Evolutionary conservation across 2,329 filamentous ascomycete species (phyloP).

Genomic region (Fusarium miscanthi): DNA sequence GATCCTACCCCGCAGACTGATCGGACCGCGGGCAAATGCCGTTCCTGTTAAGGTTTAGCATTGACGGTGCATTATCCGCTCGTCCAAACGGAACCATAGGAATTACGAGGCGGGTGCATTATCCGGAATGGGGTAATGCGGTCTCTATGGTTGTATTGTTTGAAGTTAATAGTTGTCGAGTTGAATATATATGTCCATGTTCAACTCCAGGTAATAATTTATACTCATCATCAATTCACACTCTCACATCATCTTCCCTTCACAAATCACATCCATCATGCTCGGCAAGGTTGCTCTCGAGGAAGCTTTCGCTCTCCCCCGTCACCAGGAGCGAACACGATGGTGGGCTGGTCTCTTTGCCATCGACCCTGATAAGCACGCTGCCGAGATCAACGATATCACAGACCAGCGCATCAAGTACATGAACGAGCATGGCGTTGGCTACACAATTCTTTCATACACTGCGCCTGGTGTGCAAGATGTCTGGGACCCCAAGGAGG

Average conservation of each 20-base stretch:
- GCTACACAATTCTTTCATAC: slow-evolving; percentile 60
- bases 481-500: slow-evolving; percentile 55
- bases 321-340: slow-evolving; percentile 66
- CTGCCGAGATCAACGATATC: slow-evolving; percentile 62
- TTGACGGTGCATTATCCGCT: slow-evolving; percentile 24
- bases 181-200: slow-evolving; percentile 7
- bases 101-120: slow-evolving; percentile 14
- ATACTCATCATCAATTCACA: background rate
- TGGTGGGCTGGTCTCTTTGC: slow-evolving; percentile 72
- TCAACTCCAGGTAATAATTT: background rate
- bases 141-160: background rate
- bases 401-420: slow-evolving; percentile 55
- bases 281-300: slow-evolving; percentile 71
- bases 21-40: slow-evolving; percentile 17
- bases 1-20: slow-evolving; percentile 24
- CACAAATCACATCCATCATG: slow-evolving; percentile 52
- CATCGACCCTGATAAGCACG: slow-evolving; percentile 67
- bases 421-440: slow-evolving; percentile 60
- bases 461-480: slow-evolving; percentile 62
- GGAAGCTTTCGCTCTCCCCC: slow-evolving; percentile 70
- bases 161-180: background rate
- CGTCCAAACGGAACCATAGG: slow-evolving; percentile 2
- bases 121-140: slow-evolving; percentile 5
- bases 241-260: background rate
- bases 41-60: background rate